Conservation (phyloP, 306 rosid genomes). For the Vigna unguiculata region DNA sequence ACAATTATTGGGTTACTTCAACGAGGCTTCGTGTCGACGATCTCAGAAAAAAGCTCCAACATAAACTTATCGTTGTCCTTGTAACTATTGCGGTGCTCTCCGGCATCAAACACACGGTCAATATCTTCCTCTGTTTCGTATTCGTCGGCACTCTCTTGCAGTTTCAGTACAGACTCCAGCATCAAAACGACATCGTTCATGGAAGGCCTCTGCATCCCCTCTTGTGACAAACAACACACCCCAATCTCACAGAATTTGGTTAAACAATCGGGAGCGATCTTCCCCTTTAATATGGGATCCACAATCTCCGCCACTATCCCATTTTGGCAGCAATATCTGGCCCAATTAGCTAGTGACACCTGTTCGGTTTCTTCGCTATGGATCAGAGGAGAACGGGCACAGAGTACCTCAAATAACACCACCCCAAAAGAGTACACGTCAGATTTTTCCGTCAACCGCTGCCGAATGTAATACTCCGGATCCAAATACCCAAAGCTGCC, state of each 20-base stretch:
- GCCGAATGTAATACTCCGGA: not conserved
- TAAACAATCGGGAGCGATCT: conserved; percentile 45
- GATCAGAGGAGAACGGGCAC: conserved; percentile 50
- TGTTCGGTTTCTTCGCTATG: conserved; percentile 39
- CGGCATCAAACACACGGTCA: no score
- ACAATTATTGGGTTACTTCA: not conserved
- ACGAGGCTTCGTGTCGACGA: not conserved
- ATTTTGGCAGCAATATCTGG: conserved; percentile 15
- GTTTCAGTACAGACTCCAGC: conserved; percentile 61
- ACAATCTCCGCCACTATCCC: conserved; percentile 48
- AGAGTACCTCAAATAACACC: conserved; percentile 60
- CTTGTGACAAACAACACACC: conserved; percentile 55
- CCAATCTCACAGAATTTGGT: conserved; percentile 53
- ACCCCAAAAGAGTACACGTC: conserved; percentile 76
- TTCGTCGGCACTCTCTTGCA: conserved; percentile 58
- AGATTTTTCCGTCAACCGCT: conserved; percentile 21
- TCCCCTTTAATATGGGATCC: conserved; percentile 53
- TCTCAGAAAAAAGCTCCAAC: no score
- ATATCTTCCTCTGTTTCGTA: not conserved
- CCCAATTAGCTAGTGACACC: conserved; percentile 57
- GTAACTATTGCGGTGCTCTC: no score
- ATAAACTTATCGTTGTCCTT: no score
- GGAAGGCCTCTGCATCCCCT: conserved; percentile 55
- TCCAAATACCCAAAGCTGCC: not conserved
- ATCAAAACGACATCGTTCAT: conserved; percentile 75